A percentile compares a stretch with the other conserved stretches of the same genome.
These are phyloP conservation scores for Solanum infundibuliforme DNA, from an alignment of 257 asterid species.

Conservation along the genomic window DNA sequence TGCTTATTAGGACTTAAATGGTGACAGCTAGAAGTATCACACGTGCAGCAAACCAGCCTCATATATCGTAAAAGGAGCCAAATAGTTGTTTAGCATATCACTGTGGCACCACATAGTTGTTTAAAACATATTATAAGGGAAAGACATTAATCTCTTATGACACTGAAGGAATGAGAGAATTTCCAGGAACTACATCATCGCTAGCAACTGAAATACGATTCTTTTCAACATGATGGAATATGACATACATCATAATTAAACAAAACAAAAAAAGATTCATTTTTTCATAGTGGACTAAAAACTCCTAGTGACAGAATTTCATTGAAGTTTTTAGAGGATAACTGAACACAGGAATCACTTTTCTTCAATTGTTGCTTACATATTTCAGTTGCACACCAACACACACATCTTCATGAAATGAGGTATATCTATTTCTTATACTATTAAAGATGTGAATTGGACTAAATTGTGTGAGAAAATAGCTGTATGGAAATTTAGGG, in stretches of 20 bases:
- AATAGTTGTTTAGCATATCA: too few species aligned
- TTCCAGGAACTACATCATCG: too few species aligned
- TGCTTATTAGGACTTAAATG: too few species aligned
- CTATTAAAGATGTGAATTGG: not conserved
- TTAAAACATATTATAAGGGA: too few species aligned
- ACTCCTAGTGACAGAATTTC: not conserved
- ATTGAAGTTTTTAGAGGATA: not conserved
- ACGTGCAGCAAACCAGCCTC: too few species aligned
- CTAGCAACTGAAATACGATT: not conserved
- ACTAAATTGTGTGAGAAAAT: not conserved
- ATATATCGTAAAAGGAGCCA: too few species aligned
- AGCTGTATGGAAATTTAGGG: not conserved
- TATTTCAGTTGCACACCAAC: not conserved
- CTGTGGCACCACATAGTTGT: too few species aligned
- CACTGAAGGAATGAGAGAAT: too few species aligned
- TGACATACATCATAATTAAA: not conserved
- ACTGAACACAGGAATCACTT: not conserved
- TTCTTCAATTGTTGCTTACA: not conserved
- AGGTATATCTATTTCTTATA: not conserved
- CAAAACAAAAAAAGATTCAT: not conserved
- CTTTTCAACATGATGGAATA: not conserved
- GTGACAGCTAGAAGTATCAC: too few species aligned
- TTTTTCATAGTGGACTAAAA: not conserved
- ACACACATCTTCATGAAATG: not conserved
- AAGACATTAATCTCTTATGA: too few species aligned